Evolutionary conservation across 768 basidiomycete species (phyloP).

Genomic region (Lactifluus echinatus): DNA sequence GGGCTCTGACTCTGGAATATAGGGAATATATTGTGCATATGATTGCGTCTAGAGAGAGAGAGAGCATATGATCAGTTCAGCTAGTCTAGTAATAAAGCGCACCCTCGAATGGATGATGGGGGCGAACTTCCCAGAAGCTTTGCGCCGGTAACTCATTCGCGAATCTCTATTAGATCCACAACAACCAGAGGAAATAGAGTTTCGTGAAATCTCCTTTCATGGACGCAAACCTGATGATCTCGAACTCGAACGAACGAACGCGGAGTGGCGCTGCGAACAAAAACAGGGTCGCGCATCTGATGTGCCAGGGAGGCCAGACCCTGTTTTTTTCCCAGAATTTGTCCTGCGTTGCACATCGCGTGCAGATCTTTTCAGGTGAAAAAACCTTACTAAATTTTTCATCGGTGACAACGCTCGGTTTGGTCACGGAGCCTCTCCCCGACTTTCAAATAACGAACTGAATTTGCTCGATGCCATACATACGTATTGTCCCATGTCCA

Average conservation of each 20-base stretch:
- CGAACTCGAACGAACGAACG: background rate
- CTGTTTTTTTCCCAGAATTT: constrained; percentile 2
- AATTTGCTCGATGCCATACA: background rate
- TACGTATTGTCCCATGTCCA: background rate
- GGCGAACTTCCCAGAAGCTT: background rate
- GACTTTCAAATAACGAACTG: constrained; percentile 1
- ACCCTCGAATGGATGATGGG: background rate
- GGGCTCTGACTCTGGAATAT: too few species aligned
- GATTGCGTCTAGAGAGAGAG: too few species aligned
- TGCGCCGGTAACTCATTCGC: background rate
- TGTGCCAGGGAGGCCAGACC: background rate
- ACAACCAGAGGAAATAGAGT: background rate
- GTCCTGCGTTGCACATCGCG: background rate
- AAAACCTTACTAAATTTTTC: background rate
- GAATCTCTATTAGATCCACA: background rate
- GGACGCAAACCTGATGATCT: background rate
- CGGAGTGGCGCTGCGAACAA: constrained; percentile 6
- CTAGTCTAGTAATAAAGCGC: too few species aligned
- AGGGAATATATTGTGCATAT: too few species aligned
- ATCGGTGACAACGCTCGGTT: background rate
- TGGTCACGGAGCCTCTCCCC: background rate
- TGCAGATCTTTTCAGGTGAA: background rate
- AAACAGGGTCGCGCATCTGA: constrained; percentile 5
- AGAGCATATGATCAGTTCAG: too few species aligned
- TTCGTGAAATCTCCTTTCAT: background rate